Percentiles rank a stretch among this genome's conserved stretches.
Conservation (phyloP, 768 basidiomycete genomes). For the Pleurotus tuber-regium region DNA sequence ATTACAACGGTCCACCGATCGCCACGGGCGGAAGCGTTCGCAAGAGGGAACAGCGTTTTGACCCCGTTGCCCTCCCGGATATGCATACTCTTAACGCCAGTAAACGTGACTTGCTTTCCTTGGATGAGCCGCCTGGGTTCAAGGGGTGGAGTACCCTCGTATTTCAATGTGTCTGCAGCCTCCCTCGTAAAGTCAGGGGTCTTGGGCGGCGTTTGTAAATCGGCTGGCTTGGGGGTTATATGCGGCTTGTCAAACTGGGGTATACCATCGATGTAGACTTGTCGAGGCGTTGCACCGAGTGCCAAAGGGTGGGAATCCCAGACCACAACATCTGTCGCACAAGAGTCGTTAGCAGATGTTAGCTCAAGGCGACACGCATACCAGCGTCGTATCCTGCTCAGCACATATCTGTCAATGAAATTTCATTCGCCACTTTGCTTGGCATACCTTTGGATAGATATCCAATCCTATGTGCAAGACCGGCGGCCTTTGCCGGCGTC, state of each 20-base stretch:
- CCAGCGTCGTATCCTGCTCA: constrained; percentile 67
- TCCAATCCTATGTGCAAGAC: constrained; percentile 69
- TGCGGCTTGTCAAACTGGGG: constrained; percentile 47
- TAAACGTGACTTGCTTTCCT: constrained; percentile 45
- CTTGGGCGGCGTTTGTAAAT: constrained; percentile 49
- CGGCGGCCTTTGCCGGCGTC: constrained; percentile 60
- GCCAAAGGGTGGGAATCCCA: constrained; percentile 80
- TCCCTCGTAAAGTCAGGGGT: constrained; percentile 63
- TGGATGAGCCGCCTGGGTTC: constrained; percentile 24
- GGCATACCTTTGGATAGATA: constrained; percentile 50
- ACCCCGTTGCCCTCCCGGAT: constrained; percentile 12
- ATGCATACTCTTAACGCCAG: constrained; percentile 46
- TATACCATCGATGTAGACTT: constrained; percentile 86
- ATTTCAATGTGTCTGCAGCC: constrained; percentile 51
- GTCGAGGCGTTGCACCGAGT: constrained; percentile 75
- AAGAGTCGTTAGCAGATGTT: neutral
- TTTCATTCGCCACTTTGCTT: too few species aligned
- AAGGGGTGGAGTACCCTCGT: constrained; percentile 71
- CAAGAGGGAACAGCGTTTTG: constrained; percentile 18
- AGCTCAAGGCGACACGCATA: constrained; percentile 10
- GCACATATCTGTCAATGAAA: constrained; percentile 5
- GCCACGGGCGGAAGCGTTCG: constrained; percentile 13
- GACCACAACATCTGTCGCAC: constrained; percentile 41
- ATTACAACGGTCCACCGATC: constrained; percentile 40
- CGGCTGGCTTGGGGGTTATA: constrained; percentile 38